Evolutionary conservation across 768 basidiomycete genomes (phyloP), one percentile per base, ranked within the genome.

Genomic region (Serendipita sp.): DNA sequence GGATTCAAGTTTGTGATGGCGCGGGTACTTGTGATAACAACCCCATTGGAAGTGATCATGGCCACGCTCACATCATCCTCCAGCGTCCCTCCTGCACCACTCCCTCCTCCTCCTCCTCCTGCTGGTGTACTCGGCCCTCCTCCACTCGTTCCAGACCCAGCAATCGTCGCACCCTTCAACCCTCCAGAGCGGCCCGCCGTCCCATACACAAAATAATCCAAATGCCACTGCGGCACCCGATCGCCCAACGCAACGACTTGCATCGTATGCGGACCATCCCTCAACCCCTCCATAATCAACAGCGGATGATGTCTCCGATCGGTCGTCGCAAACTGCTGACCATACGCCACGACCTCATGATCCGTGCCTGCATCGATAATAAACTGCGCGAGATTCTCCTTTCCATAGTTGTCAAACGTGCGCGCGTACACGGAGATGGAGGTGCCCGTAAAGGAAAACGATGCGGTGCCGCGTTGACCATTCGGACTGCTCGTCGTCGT

Each of bases 171-270:
- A 1, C 38, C 38, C 1, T 38, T 38, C 38, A 38, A 38, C 14
- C 38, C 38, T 38, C 38, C 38, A 38, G 14, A 38, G 7, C 14
- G 7, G 14, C 38, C 2, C 5, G 38, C 14, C 38, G 38, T 38
- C n/a, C 45, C 45, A 48, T 48, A 48, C 9, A 48, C 45, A 48
- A 48, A 48, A 28, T 48, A 48, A n/a, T 48, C 45, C n/a, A 48
- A n/a, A 20, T 28, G n/a, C 45, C 45, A 48, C 20, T 20, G 5
- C 13, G 42, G 20, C 13, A 42, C 42, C 9, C n/a, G 5, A 9
- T 48, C 7, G 2, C 9, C n/a, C n/a, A 48, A 28, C 9, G 45
- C n/a, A n/a, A n/a, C n/a, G 9, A 48, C 45, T 20, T 20, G n/a
- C 9, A 48, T 20, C 20, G 20, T 48, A 48, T 48, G 45, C 9